Evolutionary conservation across 179 eudicot genomes (phyloP), one percentile per base, ranked within the genome.

Genomic region (Patellifolia procumbens): DNA sequence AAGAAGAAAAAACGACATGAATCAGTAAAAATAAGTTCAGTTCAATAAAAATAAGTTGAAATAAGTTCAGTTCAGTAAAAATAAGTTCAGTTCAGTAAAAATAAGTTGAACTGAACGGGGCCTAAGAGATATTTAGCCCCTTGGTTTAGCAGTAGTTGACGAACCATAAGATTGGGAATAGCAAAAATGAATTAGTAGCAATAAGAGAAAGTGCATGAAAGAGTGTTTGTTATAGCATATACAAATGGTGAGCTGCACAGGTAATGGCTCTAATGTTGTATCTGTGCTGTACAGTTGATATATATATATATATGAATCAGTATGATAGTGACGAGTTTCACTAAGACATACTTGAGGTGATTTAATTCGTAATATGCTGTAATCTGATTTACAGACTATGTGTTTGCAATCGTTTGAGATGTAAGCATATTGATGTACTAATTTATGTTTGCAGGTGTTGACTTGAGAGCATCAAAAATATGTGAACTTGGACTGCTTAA

Each of bases 401-500:
- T 62, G 22, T 19, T 69, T 68, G 37, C 71, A 65, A n/a, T 73
- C 76, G 65, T 32, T 76, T 59, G 4, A 65, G 5, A 15, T 60
- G 55, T 67, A 24, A 72, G 61, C 56, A 48, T 61, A 43, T 86
- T 75, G 61, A 46, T 68, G 77, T 55, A 7, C 61, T 71, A 68
- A 63, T 68, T 75, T 71, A 35, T 77, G 55, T 48, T 67, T 80
- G 79, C 92, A 95, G 97, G 93, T 86, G 95, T 95, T 76, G 99
- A 95, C 82, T 83, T 95, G 70, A 89, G 95, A 84, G 87, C 97
- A 75, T 89, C 97, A 24, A 91, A 90, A 84, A 89, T 95, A 69
- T 95, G 99, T 86, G 97, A 95, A 86, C 91, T 95, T 75, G 97
- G 99, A 45, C 82, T 95, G 70, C 80, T 95, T 35, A 93, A 93